Base-by-base conservation (phyloP, 352 stramenopile genomes). In the Phytophthora tentaculata region DNA sequence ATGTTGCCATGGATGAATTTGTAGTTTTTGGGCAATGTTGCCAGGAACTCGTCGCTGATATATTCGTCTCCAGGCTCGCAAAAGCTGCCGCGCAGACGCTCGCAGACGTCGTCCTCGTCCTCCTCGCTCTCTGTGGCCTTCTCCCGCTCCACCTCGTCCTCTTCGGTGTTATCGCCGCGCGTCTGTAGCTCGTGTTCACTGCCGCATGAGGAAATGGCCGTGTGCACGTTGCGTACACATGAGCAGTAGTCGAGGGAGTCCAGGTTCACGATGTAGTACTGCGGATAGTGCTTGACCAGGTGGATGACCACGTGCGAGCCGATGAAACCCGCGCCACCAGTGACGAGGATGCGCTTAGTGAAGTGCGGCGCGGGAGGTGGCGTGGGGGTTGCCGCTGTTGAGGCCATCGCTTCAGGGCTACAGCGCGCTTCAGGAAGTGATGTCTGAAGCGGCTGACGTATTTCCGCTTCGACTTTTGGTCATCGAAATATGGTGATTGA, bases 1-100 rank as follows among this genome's bases (percentile, higher is more conserved):
- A 99, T 99, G 71, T 98, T 97, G 45, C 98, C 97, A 73, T 99
- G 98, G 55, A 99, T 96, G 74, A 99, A 99, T 78, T 98, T 98
- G 83, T 98, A 91, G 64, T 91, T 91, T 45, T 22, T 61, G 0
- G 83, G 83, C 26, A 91, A 63, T 8, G 56, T 71, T 7, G 69
- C 66, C 1, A 64, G 19, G 44, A 56, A 64, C 26, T 66, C 58
- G 45, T 78, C 54, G 51, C 66, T 75, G 14, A 66, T 41, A 22
- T 49, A 65, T 0, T 74, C 63, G 16, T 83, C 61, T 22, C 83
- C 74, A 20, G 71, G 80, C 55, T 89, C 79, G 41, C 81, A 88
- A 62, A 89, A 90, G 51, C 77, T 89, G 29, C 81, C 76, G 3
- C 81, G 81, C 8, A 90, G 71, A 1, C 80, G 69, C 55, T 82